These are phyloP conservation scores for Paramyrothecium sp. DNA, from an alignment of 2,329 filamentous ascomycete genomes.

Conservation along the genomic window DNA sequence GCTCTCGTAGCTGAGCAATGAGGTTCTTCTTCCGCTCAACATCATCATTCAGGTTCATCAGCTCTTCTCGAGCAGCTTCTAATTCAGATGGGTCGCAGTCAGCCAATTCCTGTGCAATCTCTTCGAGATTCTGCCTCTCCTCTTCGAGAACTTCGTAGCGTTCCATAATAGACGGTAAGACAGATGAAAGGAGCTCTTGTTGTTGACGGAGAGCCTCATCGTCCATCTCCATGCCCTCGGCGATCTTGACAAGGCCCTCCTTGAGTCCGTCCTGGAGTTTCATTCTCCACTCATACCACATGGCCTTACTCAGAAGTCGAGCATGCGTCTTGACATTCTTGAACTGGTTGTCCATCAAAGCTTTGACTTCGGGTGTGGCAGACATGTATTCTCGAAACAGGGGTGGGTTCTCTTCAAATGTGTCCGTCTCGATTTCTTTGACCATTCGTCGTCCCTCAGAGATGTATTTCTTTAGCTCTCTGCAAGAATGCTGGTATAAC, in stretches of 20 bases:
- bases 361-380: conserved; percentile 77
- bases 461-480: conserved; percentile 95
- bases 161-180: conserved; percentile 64
- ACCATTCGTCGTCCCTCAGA: conserved; percentile 88
- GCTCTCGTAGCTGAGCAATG: conserved; percentile 63
- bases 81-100: conserved; percentile 81
- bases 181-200: conserved; percentile 63
- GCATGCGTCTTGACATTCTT: conserved; percentile 96
- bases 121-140: conserved; percentile 67
- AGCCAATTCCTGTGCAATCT: conserved; percentile 71
- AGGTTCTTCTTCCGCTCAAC: conserved; percentile 67
- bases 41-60: conserved; percentile 64
- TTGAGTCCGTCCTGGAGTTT: conserved; percentile 80
- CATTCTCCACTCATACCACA: conserved; percentile 98
- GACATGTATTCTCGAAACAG: conserved; percentile 90
- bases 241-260: conserved; percentile 73
- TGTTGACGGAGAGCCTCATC: conserved; percentile 65
- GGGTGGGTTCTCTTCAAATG: conserved; percentile 84
- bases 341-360: conserved; percentile 93
- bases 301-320: conserved; percentile 84
- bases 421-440: conserved; percentile 85
- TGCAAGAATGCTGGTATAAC: conserved; percentile 91
- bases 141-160: conserved; percentile 60
- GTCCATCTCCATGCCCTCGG: conserved; percentile 75
- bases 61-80: conserved; percentile 65